These are phyloP conservation scores for Ananas comosus DNA, from an alignment of 176 grass and related monocot genomes.

Conservation along the genomic window DNA sequence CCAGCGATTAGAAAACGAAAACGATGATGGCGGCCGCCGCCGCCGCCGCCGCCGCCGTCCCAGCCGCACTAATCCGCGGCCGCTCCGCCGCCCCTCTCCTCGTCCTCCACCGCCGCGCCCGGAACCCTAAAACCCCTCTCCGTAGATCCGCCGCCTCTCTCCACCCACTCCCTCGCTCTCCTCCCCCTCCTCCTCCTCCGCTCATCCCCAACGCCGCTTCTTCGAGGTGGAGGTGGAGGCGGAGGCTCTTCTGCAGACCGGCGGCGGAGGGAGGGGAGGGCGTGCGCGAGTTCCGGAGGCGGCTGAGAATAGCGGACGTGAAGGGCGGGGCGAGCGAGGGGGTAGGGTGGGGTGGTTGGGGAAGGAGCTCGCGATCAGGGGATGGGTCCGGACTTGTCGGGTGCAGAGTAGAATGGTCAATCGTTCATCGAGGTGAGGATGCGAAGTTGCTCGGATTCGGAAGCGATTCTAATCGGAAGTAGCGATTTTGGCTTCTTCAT, in stretches of 20 bases:
- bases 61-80: constrained; percentile 25
- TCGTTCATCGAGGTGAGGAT: constrained; percentile 84
- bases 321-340: constrained; percentile 70
- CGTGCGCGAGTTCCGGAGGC: constrained; percentile 58
- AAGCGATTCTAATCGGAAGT: background rate
- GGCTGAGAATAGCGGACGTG: constrained; percentile 54
- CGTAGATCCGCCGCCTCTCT: background rate
- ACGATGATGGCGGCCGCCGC: constrained; percentile 27
- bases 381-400: constrained; percentile 91
- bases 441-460: background rate
- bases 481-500: background rate
- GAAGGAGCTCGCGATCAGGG: constrained; percentile 55
- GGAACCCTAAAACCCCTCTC: background rate
- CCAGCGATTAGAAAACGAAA: background rate
- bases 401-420: constrained; percentile 89
- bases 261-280: constrained; percentile 26
- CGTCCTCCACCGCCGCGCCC: background rate
- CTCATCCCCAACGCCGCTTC: constrained; percentile 5
- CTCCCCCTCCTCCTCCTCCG: background rate
- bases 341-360: constrained; percentile 42
- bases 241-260: background rate
- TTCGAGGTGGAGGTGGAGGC: constrained; percentile 9
- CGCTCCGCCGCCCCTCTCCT: constrained; percentile 21
- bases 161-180: background rate
- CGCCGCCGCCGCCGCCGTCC: constrained; percentile 28